Evolutionary conservation across 768 basidiomycete species (phyloP), one percentile per base, ranked within the genome.

Genomic region (Tulasnella sp.): DNA sequence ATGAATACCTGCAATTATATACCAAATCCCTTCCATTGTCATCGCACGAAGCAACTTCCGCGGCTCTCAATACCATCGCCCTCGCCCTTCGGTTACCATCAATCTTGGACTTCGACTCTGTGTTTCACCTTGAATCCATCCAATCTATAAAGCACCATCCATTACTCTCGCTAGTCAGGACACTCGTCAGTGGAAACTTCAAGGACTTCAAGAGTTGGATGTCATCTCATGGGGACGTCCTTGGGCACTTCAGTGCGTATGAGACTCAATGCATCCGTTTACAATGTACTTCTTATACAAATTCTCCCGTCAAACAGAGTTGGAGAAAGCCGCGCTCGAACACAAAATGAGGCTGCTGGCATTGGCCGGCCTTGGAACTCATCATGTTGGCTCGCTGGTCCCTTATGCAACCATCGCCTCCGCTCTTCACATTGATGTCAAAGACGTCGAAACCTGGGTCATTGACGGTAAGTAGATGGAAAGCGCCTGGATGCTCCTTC

Each of bases 391-490:
- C 8, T 79, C 80, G 48, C 81, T 83, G 64, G 74, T 93, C 12
- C 71, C 83, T 0, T 92, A 92, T 69, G 68, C 79, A 9, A 78
- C 76, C 65, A 80, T 93, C 38, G 83, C 84, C 1, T 74, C 80
- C 27, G 75, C 79, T 11, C 71, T 92, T 45, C 79, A 87, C 63
- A 80, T 89, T 7, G 77, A 81, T 24, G 61, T 70, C 21, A 73
- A 77, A 24, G 75, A 87, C 60, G 87, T 92, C 27, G 91, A 92
- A 69, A 82, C 79, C 66, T 92, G 88, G 87, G 81, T 83, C 42
- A 92, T 92, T 62, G 87, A 92, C 71, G 83, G 89, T 90, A 66
- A 48, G 29, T 30, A 5, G 27, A 44, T 8, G 38, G 42, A 51
- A 45, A 59, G 55, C 56, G 34, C n/a, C 53, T 46, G 3, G 17